A percentile compares a stretch with the other conserved stretches of the same genome.
phyloP scores from a whole-genome alignment of 768 basidiomycete species.

The Panaeolus cyanescens region DNA sequence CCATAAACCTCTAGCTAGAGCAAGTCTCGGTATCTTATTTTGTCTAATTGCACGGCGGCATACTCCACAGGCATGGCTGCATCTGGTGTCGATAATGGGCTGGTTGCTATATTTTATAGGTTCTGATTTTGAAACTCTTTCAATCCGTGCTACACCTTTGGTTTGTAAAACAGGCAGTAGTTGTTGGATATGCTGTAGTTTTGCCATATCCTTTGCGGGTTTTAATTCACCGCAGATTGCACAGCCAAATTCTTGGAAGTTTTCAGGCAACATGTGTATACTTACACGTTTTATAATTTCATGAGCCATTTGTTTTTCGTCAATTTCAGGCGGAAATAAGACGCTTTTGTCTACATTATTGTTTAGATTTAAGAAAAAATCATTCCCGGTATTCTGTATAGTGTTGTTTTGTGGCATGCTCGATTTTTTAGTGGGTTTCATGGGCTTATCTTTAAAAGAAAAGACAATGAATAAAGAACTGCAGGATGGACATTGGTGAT shows the following conservation, averaged over 20 bases:
- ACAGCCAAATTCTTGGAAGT: conserved; percentile 4
- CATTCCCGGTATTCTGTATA: too few relatives aligned
- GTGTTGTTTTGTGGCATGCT: too few relatives aligned
- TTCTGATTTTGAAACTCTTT: background rate
- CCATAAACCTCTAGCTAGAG: conserved; percentile 17
- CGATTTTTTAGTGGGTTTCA: too few relatives aligned
- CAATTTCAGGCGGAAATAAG: too few relatives aligned
- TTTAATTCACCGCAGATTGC: background rate
- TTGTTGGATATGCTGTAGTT: conserved; percentile 9
- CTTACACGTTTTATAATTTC: conserved; percentile 2
- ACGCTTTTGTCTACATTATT: too few relatives aligned
- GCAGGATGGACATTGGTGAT: too few relatives aligned
- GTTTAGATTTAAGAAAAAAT: too few relatives aligned
- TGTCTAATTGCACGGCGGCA: conserved; percentile 2
- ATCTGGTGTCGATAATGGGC: conserved; percentile 15
- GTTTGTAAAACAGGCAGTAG: background rate
- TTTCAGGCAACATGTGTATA: background rate
- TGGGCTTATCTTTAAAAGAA: too few relatives aligned
- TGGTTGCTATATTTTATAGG: conserved; percentile 1
- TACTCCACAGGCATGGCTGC: conserved; percentile 8
- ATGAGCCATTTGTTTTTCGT: too few relatives aligned
- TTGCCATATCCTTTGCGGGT: conserved; percentile 11
- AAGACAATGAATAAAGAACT: too few relatives aligned
- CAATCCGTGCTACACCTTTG: conserved; percentile 5
- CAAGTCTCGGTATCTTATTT: conserved; percentile 6